Base-by-base conservation (phyloP, 2,329 filamentous ascomycete species). In the Alternaria longipes region DNA sequence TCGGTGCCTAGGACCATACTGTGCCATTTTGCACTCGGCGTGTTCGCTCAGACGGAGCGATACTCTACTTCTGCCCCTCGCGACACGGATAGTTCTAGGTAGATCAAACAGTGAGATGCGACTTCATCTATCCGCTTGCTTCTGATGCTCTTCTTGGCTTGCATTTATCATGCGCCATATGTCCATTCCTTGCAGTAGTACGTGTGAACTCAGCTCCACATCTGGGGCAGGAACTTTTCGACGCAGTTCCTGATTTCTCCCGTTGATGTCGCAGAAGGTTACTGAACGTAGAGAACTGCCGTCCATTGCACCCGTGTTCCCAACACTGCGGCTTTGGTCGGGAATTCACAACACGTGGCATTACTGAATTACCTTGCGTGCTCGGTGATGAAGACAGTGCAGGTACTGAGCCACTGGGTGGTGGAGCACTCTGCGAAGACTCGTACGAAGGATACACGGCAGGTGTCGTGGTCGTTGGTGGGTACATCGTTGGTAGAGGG, bases 301-400 rank as follows among this genome's bases (percentile, higher is more conserved):
- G 89, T 20, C 94, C 94, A 73, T 97, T 97, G 83, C 94, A 98
- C 11, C 94, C 94, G 74, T 98, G 94, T 63, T 97, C 94, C 92
- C 92, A 98, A 80, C 94, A 97, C 77, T 97, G 93, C 46, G 94
- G 93, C 81, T 97, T 97, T n/a, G 93, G 93, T 66, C 91, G 87
- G 69, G 88, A 89, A 77, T 91, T 90, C 18, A 93, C 85, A 16
- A 93, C 87, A 60, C 91, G 85, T 16, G 73, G 77, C 72, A 71
- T 73, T 9, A 76, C 69, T 28, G 69, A 64, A 59, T 61, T 72
- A 34, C 62, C 63, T 55, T 74, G 72, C 24, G 62, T 66, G 11
- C 61, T 60, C 38, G 75, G 73, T 8, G 70, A 73, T 16, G 74
- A 70, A 20, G 73, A 68, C n/a, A 75, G 67, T 12, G 71, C 68